A percentile compares a stretch with the other conserved stretches of the same genome.
Conservation (phyloP, 495 filamentous ascomycete genomes). For the Hypoxylon cercidicola region DNA sequence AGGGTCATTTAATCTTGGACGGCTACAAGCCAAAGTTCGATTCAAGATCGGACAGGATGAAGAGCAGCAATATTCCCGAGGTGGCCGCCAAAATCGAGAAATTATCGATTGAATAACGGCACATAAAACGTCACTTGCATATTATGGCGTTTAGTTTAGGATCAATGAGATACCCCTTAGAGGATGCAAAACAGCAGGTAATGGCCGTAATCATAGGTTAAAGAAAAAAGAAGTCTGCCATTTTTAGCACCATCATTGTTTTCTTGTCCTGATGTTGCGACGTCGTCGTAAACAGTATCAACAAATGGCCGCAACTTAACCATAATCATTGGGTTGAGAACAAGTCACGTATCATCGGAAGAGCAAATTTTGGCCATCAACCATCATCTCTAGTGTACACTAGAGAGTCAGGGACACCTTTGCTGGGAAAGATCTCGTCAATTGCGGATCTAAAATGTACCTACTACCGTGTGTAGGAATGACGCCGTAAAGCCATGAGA, state of each 20-base stretch:
- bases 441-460: slow-evolving; percentile 62
- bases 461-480: slow-evolving; percentile 55
- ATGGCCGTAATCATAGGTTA: neutral
- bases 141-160: slow-evolving; percentile 28
- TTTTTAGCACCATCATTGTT: too few relatives aligned
- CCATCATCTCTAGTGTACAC: slow-evolving; percentile 72
- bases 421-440: slow-evolving; percentile 69
- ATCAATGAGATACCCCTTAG: slow-evolving; percentile 28
- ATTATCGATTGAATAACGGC: neutral
- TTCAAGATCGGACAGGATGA: slow-evolving; percentile 18
- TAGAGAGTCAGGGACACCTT: slow-evolving; percentile 91
- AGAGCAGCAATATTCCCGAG: neutral
- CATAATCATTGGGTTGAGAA: slow-evolving; percentile 11
- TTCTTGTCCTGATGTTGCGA: slow-evolving; percentile 4
- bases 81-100: neutral
- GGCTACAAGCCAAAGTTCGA: slow-evolving; percentile 56
- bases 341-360: slow-evolving; percentile 29
- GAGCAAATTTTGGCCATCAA: slow-evolving; percentile 83
- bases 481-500: slow-evolving; percentile 59
- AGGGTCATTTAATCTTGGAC: slow-evolving; percentile 57
- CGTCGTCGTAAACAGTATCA: neutral
- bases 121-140: slow-evolving; percentile 17
- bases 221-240: too few relatives aligned
- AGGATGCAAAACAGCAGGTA: slow-evolving; percentile 13
- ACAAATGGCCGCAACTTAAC: slow-evolving; percentile 12